Conservation (phyloP, 176 grass and related monocot species). For the Cymbopogon citratus region DNA sequence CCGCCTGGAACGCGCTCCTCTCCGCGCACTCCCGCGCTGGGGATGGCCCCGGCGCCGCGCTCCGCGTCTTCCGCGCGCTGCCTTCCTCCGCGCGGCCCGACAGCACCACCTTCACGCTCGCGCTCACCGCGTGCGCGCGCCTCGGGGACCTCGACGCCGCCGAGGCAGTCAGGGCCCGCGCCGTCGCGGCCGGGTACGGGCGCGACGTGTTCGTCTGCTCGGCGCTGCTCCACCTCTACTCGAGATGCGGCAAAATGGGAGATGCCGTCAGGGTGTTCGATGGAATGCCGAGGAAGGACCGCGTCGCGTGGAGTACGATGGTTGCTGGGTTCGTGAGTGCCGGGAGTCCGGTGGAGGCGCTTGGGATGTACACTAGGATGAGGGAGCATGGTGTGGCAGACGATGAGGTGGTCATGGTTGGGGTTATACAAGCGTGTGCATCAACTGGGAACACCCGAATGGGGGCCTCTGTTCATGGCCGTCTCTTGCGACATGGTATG, state of each 20-base stretch:
- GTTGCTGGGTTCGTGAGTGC: conserved; percentile 41
- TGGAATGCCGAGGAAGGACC: conserved; percentile 52
- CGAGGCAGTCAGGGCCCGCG: conserved; percentile 29
- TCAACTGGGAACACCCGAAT: conserved; percentile 16
- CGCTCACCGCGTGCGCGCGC: conserved; percentile 53
- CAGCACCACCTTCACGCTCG: conserved; percentile 68
- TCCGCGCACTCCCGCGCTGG: conserved; percentile 36
- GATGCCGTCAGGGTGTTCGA: conserved; percentile 45
- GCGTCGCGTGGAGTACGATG: conserved; percentile 65
- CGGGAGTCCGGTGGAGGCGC: conserved; percentile 29
- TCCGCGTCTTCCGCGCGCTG: conserved; percentile 51
- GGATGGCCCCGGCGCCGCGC: conserved; percentile 1
- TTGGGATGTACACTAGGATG: conserved; percentile 53
- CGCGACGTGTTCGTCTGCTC: conserved; percentile 60
- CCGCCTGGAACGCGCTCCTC: conserved; percentile 49
- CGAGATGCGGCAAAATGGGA: conserved; percentile 45
- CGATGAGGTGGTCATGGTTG: conserved; percentile 50
- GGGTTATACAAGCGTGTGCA: conserved; percentile 31
- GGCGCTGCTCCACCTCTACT: conserved; percentile 45
- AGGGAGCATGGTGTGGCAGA: conserved; percentile 16
- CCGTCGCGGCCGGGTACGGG: conserved; percentile 22
- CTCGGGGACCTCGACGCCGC: conserved; percentile 34
- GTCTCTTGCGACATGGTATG: conserved; percentile 37
- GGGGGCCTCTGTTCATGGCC: conserved; percentile 48
- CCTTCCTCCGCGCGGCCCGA: conserved; percentile 32